Conservation (phyloP, 345 rosid genomes). For the Citrus trifoliata region DNA sequence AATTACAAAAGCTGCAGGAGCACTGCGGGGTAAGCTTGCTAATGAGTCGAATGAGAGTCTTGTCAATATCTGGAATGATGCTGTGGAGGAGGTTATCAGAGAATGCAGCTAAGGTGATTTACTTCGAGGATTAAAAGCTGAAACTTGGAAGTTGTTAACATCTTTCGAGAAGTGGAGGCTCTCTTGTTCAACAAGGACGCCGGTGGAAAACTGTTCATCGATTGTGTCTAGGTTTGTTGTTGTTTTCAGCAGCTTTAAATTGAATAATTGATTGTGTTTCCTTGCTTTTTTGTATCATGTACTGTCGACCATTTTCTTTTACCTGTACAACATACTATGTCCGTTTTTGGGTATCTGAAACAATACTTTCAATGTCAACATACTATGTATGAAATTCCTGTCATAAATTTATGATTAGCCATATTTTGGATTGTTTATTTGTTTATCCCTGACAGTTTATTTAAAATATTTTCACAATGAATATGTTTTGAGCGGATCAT, state of each 20-base stretch:
- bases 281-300: no score
- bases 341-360: no score
- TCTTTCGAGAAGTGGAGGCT: background rate
- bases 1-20: constrained; percentile 6
- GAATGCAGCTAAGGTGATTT: background rate
- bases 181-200: background rate
- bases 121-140: no score
- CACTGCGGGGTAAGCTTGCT: background rate
- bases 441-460: background rate
- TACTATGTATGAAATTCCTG: no score
- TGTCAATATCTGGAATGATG: constrained; percentile 9
- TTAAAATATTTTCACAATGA: no score
- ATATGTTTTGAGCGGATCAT: background rate
- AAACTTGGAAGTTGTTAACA: background rate
- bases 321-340: no score
- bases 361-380: no score
- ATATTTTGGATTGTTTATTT: no score
- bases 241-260: background rate
- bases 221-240: background rate
- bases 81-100: background rate
- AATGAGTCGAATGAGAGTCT: background rate
- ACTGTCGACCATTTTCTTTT: no score
- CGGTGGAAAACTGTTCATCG: background rate
- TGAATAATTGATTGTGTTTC: background rate
- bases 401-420: no score